phyloP scores from a whole-genome alignment of 495 filamentous ascomycete species.

The Penicillium steckii region DNA sequence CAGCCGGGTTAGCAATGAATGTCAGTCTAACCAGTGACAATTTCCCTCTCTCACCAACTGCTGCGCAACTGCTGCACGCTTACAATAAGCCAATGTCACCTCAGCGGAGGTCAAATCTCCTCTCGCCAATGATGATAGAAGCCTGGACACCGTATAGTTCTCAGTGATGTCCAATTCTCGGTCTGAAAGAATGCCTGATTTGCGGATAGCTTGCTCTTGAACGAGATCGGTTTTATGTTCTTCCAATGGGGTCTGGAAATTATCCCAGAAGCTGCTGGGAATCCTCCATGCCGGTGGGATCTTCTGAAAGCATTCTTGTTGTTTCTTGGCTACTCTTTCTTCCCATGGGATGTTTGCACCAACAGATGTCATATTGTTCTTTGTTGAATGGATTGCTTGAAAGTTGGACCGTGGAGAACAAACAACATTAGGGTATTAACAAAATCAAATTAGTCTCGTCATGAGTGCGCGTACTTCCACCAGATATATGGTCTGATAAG shows the following conservation, averaged over 20 bases:
- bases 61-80: slow-evolving; percentile 55
- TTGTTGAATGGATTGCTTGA: too few species aligned
- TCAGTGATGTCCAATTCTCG: slow-evolving; percentile 53
- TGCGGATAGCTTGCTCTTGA: slow-evolving; percentile 12
- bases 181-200: slow-evolving; percentile 24
- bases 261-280: slow-evolving; percentile 6
- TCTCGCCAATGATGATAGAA: slow-evolving; percentile 23
- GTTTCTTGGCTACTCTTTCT: slow-evolving; percentile 29
- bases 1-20: neutral
- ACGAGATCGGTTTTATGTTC: slow-evolving; percentile 23
- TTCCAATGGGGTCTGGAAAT: slow-evolving; percentile 9
- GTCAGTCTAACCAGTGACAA: neutral
- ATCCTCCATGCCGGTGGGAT: slow-evolving; percentile 26
- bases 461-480: too few species aligned
- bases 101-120: slow-evolving; percentile 46
- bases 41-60: slow-evolving; percentile 36
- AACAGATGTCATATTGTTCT: slow-evolving; percentile 2
- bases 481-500: too few species aligned
- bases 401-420: too few species aligned
- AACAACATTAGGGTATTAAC: too few species aligned
- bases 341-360: slow-evolving; percentile 10
- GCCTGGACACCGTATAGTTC: slow-evolving; percentile 39
- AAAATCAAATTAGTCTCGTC: too few species aligned
- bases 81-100: slow-evolving; percentile 55
- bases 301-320: slow-evolving; percentile 31